Evolutionary conservation across 2,329 filamentous ascomycete genomes (phyloP).

Genomic region (Stagonosporopsis vannaccii): DNA sequence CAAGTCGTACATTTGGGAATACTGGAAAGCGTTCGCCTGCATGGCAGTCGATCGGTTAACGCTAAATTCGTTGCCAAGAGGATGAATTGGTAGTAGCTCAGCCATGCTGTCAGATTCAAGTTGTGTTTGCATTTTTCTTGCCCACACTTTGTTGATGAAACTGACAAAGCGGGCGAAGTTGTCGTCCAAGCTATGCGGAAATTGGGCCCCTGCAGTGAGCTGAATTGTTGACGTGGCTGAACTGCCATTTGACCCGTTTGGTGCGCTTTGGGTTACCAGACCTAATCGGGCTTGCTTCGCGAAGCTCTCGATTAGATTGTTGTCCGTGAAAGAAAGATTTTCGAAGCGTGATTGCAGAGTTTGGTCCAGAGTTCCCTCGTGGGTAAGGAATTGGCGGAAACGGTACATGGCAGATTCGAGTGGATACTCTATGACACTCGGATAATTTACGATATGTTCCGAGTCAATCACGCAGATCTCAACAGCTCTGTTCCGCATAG

Average conservation of each 20-base stretch:
- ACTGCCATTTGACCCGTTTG: slow-evolving; percentile 5
- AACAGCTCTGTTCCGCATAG: slow-evolving; percentile 94
- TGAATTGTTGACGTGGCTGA: background rate
- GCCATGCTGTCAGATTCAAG: slow-evolving; percentile 8
- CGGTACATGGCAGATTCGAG: slow-evolving; percentile 51
- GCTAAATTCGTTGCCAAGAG: slow-evolving; percentile 55
- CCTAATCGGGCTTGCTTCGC: slow-evolving; percentile 34
- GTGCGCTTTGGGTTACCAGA: slow-evolving; percentile 11
- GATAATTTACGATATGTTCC: slow-evolving; percentile 3
- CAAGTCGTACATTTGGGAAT: slow-evolving; percentile 39
- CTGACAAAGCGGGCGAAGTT: slow-evolving; percentile 35
- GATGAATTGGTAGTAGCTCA: slow-evolving; percentile 51
- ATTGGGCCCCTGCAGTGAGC: background rate
- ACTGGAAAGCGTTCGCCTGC: slow-evolving; percentile 20
- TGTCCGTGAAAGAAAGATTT: slow-evolving; percentile 47
- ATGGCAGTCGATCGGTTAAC: slow-evolving; percentile 34
- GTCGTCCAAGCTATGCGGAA: slow-evolving; percentile 3
- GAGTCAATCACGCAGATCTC: slow-evolving; percentile 76
- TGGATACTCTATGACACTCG: slow-evolving; percentile 33
- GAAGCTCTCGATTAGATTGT: slow-evolving; percentile 38
- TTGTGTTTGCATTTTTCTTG: slow-evolving; percentile 17
- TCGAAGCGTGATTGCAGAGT: slow-evolving; percentile 40
- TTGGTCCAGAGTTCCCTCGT: slow-evolving; percentile 12
- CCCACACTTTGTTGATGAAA: slow-evolving; percentile 40
- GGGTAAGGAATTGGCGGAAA: slow-evolving; percentile 41